Evolutionary conservation across 805 yeast genomes (phyloP), one percentile per base, ranked within the genome.

Genomic region (Suhomyces kilbournensis): DNA sequence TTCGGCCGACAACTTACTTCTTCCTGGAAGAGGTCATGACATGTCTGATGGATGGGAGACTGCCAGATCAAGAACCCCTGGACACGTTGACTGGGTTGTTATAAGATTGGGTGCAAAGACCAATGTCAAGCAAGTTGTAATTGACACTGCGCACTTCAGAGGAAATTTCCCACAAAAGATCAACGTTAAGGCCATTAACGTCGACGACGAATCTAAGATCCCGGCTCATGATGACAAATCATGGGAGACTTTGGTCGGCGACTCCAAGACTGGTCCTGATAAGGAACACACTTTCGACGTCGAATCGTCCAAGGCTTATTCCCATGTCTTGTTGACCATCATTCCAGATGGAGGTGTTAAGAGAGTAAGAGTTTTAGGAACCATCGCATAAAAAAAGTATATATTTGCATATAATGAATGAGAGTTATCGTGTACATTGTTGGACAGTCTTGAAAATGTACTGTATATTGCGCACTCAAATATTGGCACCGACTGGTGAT

Each of bases 31-130:
- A 55, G 99, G 99, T 49, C 82, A 79, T 61, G 97, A 93, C 69
- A 93, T 93, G 98, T 83, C 94, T 48, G 98, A 94, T 65, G 99
- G 99, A 12, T 93, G 99, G 99, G 99, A 93, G 68, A 93, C 99
- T 22, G 83, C 82, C 61, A 83, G 99, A 67, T 90, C 97, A 1
- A 81, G 98, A 67, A 76, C 74, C 10, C 81, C 84, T 3, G 91
- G 89, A 44, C 98, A 93, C 67, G 84, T 81, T 38, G 99, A 93
- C 75, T 93, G 97, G 97, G 97, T 84, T 2, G 81, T 90, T 49
- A 80, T 93, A 53, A 82, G 86, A 60, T 79, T 93, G 49, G 97
- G 97, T 17, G 82, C 85, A 32, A 63, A 67, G 44, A 76, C 90
- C 3, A 76, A 76, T 14, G 76, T 90, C 50, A 72, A 78, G 23